Base-by-base conservation (phyloP, 2,329 filamentous ascomycete species). In the Rugonectria rugulosa region DNA sequence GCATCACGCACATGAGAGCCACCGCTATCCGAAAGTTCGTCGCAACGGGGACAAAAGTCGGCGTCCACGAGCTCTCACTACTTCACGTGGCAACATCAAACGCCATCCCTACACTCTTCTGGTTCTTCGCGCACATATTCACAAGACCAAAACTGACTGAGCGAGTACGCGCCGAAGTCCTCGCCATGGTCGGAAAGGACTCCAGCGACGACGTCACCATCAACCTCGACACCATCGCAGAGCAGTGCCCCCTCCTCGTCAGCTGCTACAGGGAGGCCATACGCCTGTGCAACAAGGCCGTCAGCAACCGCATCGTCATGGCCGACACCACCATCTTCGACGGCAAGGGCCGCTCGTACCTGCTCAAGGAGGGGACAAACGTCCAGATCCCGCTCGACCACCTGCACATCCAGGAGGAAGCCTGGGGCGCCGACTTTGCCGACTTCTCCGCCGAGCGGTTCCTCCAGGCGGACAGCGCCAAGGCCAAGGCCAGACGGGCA, bases 181-280 rank as follows among this genome's bases (percentile, higher is more conserved):
- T 61, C 14, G 38, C 53, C 7, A 21, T 43, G 12, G 40, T 26
- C 1, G 37, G 1, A 40, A 27, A 7, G 7, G 29, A 24, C 6
- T 23, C 34, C 17, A 52, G 45, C 4, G 51, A 57, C 34, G 37
- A 54, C 8, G 66, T 60, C 26, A 68, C 57, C 5, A 63, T 81
- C 12, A 67, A 74, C 29, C 68, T 72, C 42, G 61, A 61, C 0
- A 59, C 55, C 2, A 63, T 81, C n/a, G 70, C 72, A 34, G 64
- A 73, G 6, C 47, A 63, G 4, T 78, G 75, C 55, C 76, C 77
- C 0, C 66, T 79, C 11, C 14, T 56, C 7, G 8, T 44, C 7
- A 51, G 53, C 20, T 68, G 69, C 10, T 79, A 74, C 56, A 72
- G 74, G 26, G 79, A 82, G 63, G 71, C 69, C 2, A 61, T 80